Conservation (phyloP, 306 rosid genomes). For the Urtica urens region DNA sequence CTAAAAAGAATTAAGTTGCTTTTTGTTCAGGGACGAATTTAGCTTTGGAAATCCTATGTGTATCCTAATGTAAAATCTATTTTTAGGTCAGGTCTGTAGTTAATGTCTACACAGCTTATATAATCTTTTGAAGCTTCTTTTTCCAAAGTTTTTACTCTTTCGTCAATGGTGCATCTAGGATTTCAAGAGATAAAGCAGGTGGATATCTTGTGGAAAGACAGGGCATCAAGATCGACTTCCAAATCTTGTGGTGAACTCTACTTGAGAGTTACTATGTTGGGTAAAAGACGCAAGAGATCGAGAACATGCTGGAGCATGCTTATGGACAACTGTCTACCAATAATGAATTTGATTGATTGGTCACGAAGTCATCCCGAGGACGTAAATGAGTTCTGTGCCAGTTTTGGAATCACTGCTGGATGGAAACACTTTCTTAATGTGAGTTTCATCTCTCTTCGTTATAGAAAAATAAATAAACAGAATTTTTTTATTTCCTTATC, state of each 20-base stretch:
- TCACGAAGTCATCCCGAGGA: constrained; percentile 88
- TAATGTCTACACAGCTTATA: not conserved
- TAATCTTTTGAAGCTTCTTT: not conserved
- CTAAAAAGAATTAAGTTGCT: not conserved
- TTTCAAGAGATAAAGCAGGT: constrained; percentile 63
- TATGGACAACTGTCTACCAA: constrained; percentile 41
- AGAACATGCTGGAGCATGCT: constrained; percentile 57
- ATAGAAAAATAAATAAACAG: too few species aligned
- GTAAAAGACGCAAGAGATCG: constrained; percentile 23
- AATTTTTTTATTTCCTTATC: too few species aligned
- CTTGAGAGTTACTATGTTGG: constrained; percentile 59
- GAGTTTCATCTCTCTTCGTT: too few species aligned
- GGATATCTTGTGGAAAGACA: constrained; percentile 67
- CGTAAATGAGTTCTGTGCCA: constrained; percentile 46
- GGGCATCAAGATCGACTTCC: constrained; percentile 23
- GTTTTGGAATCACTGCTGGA: constrained; percentile 74
- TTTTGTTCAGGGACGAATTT: not conserved
- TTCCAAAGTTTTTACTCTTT: constrained; percentile 15
- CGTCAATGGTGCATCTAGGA: constrained; percentile 37
- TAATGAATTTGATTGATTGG: constrained; percentile 83
- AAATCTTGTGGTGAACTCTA: constrained; percentile 63
- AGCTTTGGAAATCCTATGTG: too few species aligned
- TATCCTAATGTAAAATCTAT: too few species aligned
- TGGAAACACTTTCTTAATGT: constrained; percentile 64
- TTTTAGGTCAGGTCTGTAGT: not conserved